Evolutionary conservation across 495 filamentous ascomycete genomes (phyloP).

Genomic region (Neurospora sp.): DNA sequence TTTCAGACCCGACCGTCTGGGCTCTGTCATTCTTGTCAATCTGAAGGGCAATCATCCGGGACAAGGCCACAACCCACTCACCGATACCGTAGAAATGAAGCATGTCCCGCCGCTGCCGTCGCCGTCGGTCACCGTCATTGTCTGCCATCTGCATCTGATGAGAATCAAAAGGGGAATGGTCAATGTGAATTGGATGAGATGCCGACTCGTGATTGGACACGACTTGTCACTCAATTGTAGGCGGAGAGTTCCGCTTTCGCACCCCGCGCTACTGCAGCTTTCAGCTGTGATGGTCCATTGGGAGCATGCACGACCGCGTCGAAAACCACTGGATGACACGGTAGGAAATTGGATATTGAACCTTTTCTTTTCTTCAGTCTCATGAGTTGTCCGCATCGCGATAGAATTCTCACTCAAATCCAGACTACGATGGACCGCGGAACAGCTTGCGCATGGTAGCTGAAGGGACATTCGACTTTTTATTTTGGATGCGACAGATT

Average conservation of each 20-base stretch:
- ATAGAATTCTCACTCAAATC: neutral
- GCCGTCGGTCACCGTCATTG: neutral
- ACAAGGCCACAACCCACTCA: neutral
- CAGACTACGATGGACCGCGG: neutral
- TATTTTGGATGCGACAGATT: neutral
- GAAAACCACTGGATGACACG: neutral
- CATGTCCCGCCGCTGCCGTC: neutral
- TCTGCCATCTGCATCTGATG: neutral
- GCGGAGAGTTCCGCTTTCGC: neutral
- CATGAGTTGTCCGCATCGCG: neutral
- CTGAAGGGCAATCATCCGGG: neutral
- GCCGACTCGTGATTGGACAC: neutral
- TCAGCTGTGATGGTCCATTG: neutral
- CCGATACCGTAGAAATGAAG: neutral
- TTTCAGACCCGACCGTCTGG: neutral
- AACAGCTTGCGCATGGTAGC: neutral
- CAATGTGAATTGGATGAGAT: neutral
- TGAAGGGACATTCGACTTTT: neutral
- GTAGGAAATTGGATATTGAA: neutral
- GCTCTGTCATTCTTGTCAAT: neutral
- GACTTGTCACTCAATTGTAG: neutral
- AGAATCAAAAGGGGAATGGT: neutral
- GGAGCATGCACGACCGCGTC: neutral
- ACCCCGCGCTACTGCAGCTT: neutral
- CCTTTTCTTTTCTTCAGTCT: neutral